phyloP scores from a whole-genome alignment of 2,329 filamentous ascomycete species.

The Colletotrichum destructivum region DNA sequence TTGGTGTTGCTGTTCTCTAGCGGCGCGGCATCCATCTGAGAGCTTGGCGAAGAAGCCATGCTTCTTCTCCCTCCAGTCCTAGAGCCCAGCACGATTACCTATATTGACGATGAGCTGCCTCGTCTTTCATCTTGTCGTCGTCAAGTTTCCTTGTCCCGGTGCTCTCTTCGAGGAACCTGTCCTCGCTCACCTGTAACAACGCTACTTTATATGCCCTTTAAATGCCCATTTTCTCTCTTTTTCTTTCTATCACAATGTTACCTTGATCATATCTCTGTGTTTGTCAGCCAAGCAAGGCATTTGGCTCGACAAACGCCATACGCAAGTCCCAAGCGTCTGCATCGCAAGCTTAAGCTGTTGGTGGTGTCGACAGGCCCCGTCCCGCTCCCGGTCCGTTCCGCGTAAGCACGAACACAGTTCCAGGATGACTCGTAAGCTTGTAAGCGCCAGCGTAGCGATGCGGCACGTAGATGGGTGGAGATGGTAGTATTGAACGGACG shows the following conservation, averaged over 20 bases:
- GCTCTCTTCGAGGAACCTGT: not conserved
- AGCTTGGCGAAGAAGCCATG: not conserved
- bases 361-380: too few species aligned
- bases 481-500: not conserved
- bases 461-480: not conserved
- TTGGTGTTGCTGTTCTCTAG: not conserved
- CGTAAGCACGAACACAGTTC: not conserved
- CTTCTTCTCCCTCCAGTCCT: not conserved
- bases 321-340: not conserved
- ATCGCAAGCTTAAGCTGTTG: not conserved
- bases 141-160: not conserved
- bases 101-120: not conserved
- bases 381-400: not conserved
- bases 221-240: not conserved
- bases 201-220: not conserved
- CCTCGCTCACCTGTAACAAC: not conserved
- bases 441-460: not conserved
- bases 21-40: not conserved
- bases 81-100: not conserved
- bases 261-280: not conserved
- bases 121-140: not conserved
- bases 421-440: not conserved
- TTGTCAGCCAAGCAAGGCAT: not conserved
- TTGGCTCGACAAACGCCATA: not conserved
- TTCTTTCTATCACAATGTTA: not conserved